These are phyloP conservation scores for Phytophthora sp. DNA, from an alignment of 352 stramenopile species.

Conservation along the genomic window DNA sequence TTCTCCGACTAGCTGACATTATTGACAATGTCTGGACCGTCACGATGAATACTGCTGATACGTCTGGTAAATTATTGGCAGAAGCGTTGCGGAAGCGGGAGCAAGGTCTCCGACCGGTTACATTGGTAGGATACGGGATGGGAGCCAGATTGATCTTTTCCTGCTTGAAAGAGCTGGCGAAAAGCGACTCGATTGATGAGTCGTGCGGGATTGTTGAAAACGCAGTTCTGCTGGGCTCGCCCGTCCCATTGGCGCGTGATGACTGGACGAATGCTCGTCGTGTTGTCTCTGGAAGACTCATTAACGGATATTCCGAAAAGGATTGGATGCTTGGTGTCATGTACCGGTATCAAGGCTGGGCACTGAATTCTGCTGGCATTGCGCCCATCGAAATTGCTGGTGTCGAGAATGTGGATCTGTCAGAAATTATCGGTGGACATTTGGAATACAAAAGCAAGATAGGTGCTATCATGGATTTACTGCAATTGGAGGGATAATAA, in stretches of 20 bases:
- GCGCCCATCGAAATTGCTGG: slow-evolving; percentile 62
- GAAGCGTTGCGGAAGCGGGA: slow-evolving; percentile 66
- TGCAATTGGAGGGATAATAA: slow-evolving; percentile 68
- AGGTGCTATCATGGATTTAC: slow-evolving; percentile 75
- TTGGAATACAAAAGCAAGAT: slow-evolving; percentile 92
- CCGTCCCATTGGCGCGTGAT: slow-evolving; percentile 55
- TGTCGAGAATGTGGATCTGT: slow-evolving; percentile 88
- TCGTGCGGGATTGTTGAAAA: slow-evolving; percentile 89
- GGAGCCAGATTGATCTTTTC: slow-evolving; percentile 90
- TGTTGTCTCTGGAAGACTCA: slow-evolving; percentile 84
- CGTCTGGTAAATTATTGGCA: slow-evolving; percentile 79
- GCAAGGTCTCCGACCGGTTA: slow-evolving; percentile 85
- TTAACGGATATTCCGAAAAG: slow-evolving; percentile 92
- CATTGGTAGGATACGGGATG: slow-evolving; percentile 90
- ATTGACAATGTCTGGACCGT: slow-evolving; percentile 90
- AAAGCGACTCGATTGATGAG: slow-evolving; percentile 53
- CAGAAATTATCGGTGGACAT: slow-evolving; percentile 78
- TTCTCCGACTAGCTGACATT: slow-evolving; percentile 73
- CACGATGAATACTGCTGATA: slow-evolving; percentile 77
- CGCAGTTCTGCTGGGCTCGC: slow-evolving; percentile 85
- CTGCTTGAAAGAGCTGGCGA: slow-evolving; percentile 88
- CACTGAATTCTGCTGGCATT: slow-evolving; percentile 81
- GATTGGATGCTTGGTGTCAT: slow-evolving; percentile 93
- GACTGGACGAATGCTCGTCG: slow-evolving; percentile 76
- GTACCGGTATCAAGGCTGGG: slow-evolving; percentile 89